Conservation (phyloP, 306 rosid genomes). For the Nissolia schottii region DNA sequence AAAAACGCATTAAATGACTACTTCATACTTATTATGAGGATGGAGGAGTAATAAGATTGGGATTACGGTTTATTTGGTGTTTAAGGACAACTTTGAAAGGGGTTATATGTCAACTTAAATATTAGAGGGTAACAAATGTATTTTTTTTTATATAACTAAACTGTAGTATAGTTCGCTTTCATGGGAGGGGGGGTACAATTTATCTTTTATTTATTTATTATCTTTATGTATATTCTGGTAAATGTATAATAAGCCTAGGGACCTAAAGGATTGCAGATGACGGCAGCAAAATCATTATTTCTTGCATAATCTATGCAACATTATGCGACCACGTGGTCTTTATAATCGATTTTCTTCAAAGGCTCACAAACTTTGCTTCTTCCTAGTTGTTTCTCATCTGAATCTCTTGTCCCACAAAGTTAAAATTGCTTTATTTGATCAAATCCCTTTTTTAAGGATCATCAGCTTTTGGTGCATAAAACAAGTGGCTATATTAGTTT, state of each 20-base stretch:
- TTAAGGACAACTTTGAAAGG: too few relatives aligned
- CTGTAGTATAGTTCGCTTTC: too few relatives aligned
- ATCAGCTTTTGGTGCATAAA: background rate
- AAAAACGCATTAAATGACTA: too few relatives aligned
- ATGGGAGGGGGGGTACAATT: too few relatives aligned
- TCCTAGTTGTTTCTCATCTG: slow-evolving; percentile 15
- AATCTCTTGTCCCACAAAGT: background rate
- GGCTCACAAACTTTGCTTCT: background rate
- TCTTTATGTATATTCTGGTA: too few relatives aligned
- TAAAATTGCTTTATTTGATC: background rate
- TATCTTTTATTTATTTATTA: too few relatives aligned
- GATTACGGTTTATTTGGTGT: too few relatives aligned
- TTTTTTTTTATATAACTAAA: too few relatives aligned
- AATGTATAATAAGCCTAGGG: background rate
- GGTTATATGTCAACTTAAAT: too few relatives aligned
- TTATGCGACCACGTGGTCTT: background rate
- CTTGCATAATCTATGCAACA: background rate
- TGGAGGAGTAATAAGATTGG: too few relatives aligned
- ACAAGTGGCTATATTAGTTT: background rate
- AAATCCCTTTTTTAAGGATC: background rate
- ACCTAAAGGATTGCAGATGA: background rate
- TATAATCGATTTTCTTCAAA: background rate
- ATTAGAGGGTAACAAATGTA: too few relatives aligned
- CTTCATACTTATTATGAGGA: too few relatives aligned
- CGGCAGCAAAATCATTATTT: background rate